Evolutionary conservation across 441 rosid species (phyloP), one percentile per base, ranked within the genome.

Genomic region (Breynia disticha): DNA sequence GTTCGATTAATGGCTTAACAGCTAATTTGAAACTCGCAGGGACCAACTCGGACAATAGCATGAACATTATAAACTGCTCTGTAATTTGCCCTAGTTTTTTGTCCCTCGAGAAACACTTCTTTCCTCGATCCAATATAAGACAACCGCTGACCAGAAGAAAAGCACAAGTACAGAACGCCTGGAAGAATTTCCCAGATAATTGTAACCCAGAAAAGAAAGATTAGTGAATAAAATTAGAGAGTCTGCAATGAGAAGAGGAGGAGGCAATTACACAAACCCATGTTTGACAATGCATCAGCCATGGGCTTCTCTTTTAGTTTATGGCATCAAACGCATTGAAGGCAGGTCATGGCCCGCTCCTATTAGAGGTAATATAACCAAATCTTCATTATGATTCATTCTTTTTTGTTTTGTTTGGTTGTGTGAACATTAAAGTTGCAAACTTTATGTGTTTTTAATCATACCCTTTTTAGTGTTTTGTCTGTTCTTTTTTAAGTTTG

Each of bases 281-380:
- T 87, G 93, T 55, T 69, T 90, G 70, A 83, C 93, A 7, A 76
- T 90, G 96, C 98, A 90, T 67, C 98, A 85, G 60, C 96, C 98
- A 2, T 85, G 95, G 98, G 98, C 96, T 67, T 90, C 96, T 0
- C 76, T 90, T 35, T 77, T 90, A 1, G 83, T 87, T 60, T 35
- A 80, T 53, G 97, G 90, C 35, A 90, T 90, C 79, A 87, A 90
- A 57, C 95, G 96, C 56, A 72, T 87, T 50, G 98, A 87, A 70
- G 96, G 96, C 64, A 72, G 96, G 54, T 87, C 98, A 5, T 90
- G 96, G 98, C 80, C 93, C 45, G 67, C 95, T 43, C 95, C 96
- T 8, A 60, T 90, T 51, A 76, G 89, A 71, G 98, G 95, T 84
- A 62, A 48, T 2, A 32, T 11, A 8, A 15, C 16, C 16, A 4